Evolutionary conservation across 164 flowering plant species (phyloP).

Genomic region (Magnolia kwangsiensis): DNA sequence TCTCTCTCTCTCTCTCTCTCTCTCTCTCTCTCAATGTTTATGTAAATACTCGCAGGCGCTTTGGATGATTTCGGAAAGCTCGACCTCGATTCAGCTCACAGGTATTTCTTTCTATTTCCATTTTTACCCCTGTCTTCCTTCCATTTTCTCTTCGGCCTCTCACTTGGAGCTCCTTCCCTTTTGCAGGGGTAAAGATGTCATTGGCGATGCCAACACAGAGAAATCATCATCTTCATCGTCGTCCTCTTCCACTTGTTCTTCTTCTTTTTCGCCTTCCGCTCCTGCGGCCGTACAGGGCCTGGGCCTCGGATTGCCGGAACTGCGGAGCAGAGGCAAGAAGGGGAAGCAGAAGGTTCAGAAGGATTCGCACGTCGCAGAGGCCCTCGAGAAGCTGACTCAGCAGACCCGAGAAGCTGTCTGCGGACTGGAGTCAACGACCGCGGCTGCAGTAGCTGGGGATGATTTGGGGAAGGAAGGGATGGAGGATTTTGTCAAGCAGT

Average conservation of each 20-base stretch:
- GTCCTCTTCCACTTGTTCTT: conserved; percentile 16
- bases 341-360: conserved; percentile 64
- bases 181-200: conserved; percentile 10
- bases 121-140: conserved; percentile 21
- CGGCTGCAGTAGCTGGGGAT: conserved; percentile 30
- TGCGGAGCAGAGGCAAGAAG: conserved; percentile 62
- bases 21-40: background rate
- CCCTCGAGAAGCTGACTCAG: conserved; percentile 83
- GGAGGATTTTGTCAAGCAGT: conserved; percentile 95
- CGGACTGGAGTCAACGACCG: conserved; percentile 64
- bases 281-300: conserved; percentile 53
- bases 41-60: conserved; percentile 35
- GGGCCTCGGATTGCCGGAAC: conserved; percentile 82
- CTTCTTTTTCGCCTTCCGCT: background rate
- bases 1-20: conserved; percentile 2
- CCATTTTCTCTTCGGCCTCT: conserved; percentile 6
- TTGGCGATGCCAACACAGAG: conserved; percentile 17
- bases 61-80: conserved; percentile 78
- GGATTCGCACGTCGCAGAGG: conserved; percentile 71
- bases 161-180: background rate
- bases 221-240: conserved; percentile 26
- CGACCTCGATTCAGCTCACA: conserved; percentile 45
- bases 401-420: conserved; percentile 84
- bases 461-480: conserved; percentile 56
- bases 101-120: conserved; percentile 14